Conservation (phyloP, 305 asterid species). For the Rubia balearica region DNA sequence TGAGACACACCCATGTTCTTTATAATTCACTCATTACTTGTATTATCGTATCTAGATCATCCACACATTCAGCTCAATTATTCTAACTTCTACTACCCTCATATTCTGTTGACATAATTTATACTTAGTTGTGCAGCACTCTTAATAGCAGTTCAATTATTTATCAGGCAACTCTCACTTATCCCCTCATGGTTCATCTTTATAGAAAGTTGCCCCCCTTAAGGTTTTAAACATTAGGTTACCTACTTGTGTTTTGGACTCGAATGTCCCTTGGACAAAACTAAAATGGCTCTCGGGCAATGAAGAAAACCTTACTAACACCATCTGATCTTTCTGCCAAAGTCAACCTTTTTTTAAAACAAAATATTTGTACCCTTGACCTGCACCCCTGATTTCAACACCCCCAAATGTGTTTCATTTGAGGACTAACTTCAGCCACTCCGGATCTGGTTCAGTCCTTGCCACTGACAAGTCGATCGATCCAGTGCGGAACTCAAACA, state of each 20-base stretch:
- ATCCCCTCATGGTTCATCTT: too few relatives aligned
- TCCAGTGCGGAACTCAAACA: neutral
- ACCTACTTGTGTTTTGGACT: neutral
- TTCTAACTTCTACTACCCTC: neutral
- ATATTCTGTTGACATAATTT: neutral
- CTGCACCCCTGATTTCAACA: neutral
- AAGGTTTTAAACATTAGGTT: neutral
- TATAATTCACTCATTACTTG: too few relatives aligned
- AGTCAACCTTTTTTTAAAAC: neutral
- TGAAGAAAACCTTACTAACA: neutral
- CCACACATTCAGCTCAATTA: too few relatives aligned
- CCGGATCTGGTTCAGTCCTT: neutral
- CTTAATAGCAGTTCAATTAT: neutral
- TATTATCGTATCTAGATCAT: too few relatives aligned
- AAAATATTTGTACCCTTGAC: neutral
- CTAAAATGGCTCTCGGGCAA: neutral
- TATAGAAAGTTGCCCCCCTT: neutral
- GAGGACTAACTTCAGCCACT: neutral
- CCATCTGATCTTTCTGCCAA: neutral
- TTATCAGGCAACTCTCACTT: neutral
- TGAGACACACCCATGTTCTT: too few relatives aligned
- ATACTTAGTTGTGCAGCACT: neutral
- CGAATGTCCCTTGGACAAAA: neutral
- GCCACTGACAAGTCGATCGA: neutral
- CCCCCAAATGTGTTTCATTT: neutral